These are phyloP conservation scores for Jaenimonas drosophilae DNA, from an alignment of 208 protist species.

Conservation along the genomic window DNA sequence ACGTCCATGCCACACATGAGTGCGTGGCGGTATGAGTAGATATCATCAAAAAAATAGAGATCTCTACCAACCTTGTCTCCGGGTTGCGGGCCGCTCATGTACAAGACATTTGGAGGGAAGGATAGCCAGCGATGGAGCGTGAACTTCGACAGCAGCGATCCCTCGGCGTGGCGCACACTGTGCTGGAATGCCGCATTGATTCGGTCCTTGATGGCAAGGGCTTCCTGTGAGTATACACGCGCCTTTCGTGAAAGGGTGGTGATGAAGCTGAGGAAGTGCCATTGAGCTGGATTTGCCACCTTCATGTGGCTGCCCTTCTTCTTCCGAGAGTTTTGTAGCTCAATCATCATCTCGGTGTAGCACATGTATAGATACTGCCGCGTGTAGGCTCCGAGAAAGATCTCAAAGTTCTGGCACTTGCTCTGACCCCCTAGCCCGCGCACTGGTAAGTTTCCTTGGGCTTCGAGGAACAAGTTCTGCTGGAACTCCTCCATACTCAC, in stretches of 20 bases:
- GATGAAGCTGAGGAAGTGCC: constrained; percentile 58
- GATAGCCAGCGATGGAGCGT: constrained; percentile 51
- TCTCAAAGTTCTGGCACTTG: constrained; percentile 77
- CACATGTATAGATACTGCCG: constrained; percentile 79
- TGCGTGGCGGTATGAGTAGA: constrained; percentile 38
- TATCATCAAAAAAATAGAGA: constrained; percentile 78
- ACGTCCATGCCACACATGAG: constrained; percentile 70
- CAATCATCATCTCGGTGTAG: constrained; percentile 47
- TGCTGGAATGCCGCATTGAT: constrained; percentile 69
- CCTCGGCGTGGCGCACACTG: constrained; percentile 51
- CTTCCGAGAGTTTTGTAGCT: constrained; percentile 19
- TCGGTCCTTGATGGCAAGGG: constrained; percentile 58
- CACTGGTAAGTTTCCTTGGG: constrained; percentile 74
- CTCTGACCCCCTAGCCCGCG: constrained; percentile 69
- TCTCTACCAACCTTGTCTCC: constrained; percentile 55
- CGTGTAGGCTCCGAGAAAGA: constrained; percentile 59
- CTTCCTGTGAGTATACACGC: constrained; percentile 31
- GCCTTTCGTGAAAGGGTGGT: constrained; percentile 29
- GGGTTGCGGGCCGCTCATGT: constrained; percentile 70
- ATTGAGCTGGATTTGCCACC: constrained; percentile 17
- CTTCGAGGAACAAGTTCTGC: constrained; percentile 60
- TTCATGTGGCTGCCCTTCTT: constrained; percentile 16
- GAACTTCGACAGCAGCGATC: constrained; percentile 56
- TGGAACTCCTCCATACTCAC: constrained; percentile 87
- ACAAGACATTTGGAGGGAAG: constrained; percentile 72